Conservation (phyloP, 2,329 filamentous ascomycete genomes). For the Onygenales sp. region DNA sequence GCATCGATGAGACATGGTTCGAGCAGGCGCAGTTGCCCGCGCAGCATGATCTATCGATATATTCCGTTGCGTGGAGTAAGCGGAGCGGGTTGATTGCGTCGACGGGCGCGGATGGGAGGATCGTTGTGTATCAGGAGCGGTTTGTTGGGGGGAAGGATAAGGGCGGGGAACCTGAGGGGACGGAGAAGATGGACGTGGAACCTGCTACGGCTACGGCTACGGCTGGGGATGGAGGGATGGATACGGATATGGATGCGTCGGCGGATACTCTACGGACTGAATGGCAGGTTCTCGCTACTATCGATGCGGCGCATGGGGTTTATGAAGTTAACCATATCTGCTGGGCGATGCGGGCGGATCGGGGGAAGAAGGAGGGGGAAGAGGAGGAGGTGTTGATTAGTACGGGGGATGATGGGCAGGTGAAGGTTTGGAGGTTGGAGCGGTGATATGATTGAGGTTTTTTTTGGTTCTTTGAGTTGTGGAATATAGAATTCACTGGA, state of each 20-base stretch:
- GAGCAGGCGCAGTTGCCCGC: conserved; percentile 67
- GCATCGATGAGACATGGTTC: conserved; percentile 72
- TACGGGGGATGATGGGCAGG: conserved; percentile 83
- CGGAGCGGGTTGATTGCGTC: conserved; percentile 71
- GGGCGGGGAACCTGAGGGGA: conserved; percentile 2
- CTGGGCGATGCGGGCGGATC: conserved; percentile 75
- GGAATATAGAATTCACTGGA: too few relatives aligned
- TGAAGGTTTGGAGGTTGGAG: conserved; percentile 66
- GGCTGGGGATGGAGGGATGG: background rate
- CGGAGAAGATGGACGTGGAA: background rate
- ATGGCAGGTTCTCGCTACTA: conserved; percentile 63
- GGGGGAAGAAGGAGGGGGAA: conserved; percentile 27
- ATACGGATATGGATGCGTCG: background rate
- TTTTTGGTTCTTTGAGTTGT: background rate
- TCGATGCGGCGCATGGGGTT: conserved; percentile 72
- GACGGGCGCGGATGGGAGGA: conserved; percentile 73
- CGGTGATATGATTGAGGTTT: background rate
- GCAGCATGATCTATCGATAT: conserved; percentile 70
- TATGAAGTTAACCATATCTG: conserved; percentile 90
- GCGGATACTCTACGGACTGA: conserved; percentile 30
- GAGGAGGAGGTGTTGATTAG: conserved; percentile 79
- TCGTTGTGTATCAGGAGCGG: conserved; percentile 68
- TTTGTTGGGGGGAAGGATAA: conserved; percentile 6
- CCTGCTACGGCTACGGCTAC: background rate
- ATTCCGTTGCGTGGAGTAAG: conserved; percentile 75